A percentile compares a stretch with the other conserved stretches of the same genome.
Evolutionary conservation across 108 stramenopile species (phyloP).

Genomic region (Conticribra guillardii): DNA sequence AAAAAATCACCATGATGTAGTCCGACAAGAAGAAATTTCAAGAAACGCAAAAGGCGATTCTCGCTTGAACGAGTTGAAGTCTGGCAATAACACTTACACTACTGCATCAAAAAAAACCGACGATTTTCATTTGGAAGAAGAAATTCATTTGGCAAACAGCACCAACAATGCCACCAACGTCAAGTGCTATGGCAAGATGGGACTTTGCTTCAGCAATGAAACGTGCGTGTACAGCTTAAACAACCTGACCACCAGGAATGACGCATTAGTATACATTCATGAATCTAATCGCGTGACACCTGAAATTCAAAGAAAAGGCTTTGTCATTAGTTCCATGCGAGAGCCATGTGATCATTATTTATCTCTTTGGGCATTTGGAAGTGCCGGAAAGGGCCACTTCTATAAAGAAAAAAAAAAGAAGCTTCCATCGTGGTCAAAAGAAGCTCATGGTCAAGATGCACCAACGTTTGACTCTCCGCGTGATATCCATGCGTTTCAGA

Average conservation of each 20-base stretch:
- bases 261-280: neutral
- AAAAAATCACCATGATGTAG: too few species aligned
- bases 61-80: too few species aligned
- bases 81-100: neutral
- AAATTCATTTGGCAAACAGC: too few species aligned
- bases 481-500: slow-evolving; percentile 6
- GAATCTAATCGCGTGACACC: neutral
- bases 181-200: neutral
- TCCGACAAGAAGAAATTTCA: too few species aligned
- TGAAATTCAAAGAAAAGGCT: neutral
- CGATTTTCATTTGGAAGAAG: neutral
- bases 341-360: slow-evolving; percentile 26
- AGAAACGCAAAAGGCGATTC: too few species aligned
- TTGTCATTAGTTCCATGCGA: slow-evolving; percentile 15
- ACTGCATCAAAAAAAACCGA: too few species aligned
- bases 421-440: too few species aligned
- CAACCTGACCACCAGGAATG: neutral
- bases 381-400: neutral
- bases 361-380: slow-evolving; percentile 19
- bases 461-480: slow-evolving; percentile 2
- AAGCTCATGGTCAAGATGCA: slow-evolving; percentile 12
- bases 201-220: neutral
- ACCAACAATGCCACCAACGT: neutral
- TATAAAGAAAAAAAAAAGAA: too few species aligned
- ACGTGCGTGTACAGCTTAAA: neutral